These are phyloP conservation scores for Lactifluus piperatus DNA, from an alignment of 768 basidiomycete species.

Conservation along the genomic window DNA sequence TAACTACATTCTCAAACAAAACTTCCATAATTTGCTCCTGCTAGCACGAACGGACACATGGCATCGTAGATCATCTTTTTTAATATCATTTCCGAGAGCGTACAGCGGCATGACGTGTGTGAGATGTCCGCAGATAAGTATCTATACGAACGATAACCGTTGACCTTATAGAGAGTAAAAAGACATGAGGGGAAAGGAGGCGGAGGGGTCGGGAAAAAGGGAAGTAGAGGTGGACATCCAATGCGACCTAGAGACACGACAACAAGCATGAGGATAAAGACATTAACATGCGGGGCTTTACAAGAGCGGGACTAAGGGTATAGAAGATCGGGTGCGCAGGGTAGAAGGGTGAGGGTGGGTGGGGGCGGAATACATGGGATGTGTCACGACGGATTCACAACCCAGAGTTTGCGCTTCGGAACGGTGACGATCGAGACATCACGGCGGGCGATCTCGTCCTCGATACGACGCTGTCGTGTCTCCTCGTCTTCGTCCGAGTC, in stretches of 20 bases:
- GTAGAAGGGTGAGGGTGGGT: neutral
- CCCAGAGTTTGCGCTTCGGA: slow-evolving; percentile 65
- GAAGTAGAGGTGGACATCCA: slow-evolving; percentile 26
- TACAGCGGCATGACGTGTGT: slow-evolving; percentile 20
- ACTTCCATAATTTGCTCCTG: neutral
- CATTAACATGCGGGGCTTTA: slow-evolving; percentile 3
- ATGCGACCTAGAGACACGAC: slow-evolving; percentile 3
- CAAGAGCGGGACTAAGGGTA: slow-evolving; percentile 1
- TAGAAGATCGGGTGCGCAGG: neutral
- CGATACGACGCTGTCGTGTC: slow-evolving; percentile 62
- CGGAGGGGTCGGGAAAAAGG: neutral
- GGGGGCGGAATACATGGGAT: neutral
- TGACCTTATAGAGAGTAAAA: slow-evolving; percentile 11
- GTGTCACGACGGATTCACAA: slow-evolving; percentile 52
- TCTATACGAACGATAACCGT: slow-evolving; percentile 15
- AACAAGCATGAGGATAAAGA: neutral
- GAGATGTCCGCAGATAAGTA: slow-evolving; percentile 20
- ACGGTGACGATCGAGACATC: slow-evolving; percentile 75
- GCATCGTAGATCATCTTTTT: slow-evolving; percentile 10
- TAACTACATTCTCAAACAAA: neutral
- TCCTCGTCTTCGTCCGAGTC: slow-evolving; percentile 73
- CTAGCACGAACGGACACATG: slow-evolving; percentile 17
- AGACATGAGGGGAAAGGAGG: neutral
- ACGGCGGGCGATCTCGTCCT: slow-evolving; percentile 73
- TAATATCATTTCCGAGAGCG: slow-evolving; percentile 21